A percentile compares a stretch with the other conserved stretches of the same genome.
phyloP scores from a whole-genome alignment of 495 filamentous ascomycete species.

The Xylaria castorea region DNA sequence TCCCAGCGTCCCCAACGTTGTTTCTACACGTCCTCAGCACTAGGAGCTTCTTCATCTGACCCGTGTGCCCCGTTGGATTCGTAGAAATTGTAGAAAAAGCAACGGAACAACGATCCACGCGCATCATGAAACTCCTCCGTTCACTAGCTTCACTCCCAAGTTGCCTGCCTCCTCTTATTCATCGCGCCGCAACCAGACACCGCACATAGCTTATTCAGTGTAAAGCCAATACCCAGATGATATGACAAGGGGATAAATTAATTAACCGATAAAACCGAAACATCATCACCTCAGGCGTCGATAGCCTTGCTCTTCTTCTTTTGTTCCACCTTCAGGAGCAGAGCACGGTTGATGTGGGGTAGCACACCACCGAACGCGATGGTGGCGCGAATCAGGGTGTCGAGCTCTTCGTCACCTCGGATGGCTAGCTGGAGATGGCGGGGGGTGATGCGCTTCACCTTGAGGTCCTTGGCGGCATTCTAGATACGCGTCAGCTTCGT shows the following conservation, averaged over 20 bases:
- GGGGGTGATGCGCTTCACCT: slow-evolving; percentile 99
- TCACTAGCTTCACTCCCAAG: not conserved
- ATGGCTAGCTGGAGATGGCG: slow-evolving; percentile 98
- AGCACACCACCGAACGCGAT: slow-evolving; percentile 98
- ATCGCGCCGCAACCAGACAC: slow-evolving; percentile 19
- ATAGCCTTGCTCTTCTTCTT: slow-evolving; percentile 92
- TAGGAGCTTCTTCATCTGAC: not conserved
- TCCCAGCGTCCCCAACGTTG: not conserved
- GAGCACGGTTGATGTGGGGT: slow-evolving; percentile 97
- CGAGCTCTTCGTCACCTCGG: slow-evolving; percentile 97
- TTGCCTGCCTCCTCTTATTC: slow-evolving; percentile 3
- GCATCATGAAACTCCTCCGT: slow-evolving; percentile 20
- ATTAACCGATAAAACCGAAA: slow-evolving; percentile 18
- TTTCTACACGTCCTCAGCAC: not conserved
- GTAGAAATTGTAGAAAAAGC: slow-evolving; percentile 10
- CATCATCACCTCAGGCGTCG: slow-evolving; percentile 53
- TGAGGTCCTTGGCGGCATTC: slow-evolving; percentile 98
- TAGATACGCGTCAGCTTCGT: slow-evolving; percentile 38
- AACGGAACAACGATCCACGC: slow-evolving; percentile 16
- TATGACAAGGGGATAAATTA: slow-evolving; percentile 23
- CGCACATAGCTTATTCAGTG: slow-evolving; percentile 3
- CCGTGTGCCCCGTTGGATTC: not conserved
- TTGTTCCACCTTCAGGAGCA: slow-evolving; percentile 98
- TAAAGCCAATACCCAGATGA: slow-evolving; percentile 18
- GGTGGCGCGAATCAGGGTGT: slow-evolving; percentile 95